phyloP scores from a whole-genome alignment of 2,329 filamentous ascomycete species.

The Cladosporium sp. region DNA sequence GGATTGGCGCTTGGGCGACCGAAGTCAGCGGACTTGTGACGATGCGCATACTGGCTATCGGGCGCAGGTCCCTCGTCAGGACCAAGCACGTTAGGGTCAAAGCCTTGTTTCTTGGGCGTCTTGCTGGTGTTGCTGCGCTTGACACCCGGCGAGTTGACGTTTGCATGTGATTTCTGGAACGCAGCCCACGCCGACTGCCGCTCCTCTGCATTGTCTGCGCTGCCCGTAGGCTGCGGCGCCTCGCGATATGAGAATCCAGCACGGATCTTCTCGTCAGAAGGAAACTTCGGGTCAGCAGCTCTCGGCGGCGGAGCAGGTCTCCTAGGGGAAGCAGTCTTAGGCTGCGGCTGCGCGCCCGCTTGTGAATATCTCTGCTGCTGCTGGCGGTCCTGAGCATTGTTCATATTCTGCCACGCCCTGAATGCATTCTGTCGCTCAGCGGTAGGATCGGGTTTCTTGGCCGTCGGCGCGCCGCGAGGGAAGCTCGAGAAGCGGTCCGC shows the following conservation, averaged over 20 bases:
- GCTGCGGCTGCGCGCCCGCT: not conserved
- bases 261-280: slow-evolving; percentile 32
- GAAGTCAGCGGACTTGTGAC: slow-evolving; percentile 26
- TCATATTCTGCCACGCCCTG: slow-evolving; percentile 46
- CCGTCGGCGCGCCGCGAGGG: slow-evolving; percentile 19
- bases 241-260: slow-evolving; percentile 30
- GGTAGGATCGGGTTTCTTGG: slow-evolving; percentile 32
- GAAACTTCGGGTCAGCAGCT: slow-evolving; percentile 26
- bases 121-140: slow-evolving; percentile 32
- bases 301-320: slow-evolving; percentile 26
- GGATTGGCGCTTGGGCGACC: slow-evolving; percentile 19
- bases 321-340: slow-evolving; percentile 13
- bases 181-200: slow-evolving; percentile 33
- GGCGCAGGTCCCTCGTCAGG: slow-evolving; percentile 53
- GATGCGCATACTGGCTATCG: slow-evolving; percentile 21
- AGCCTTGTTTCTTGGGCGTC: slow-evolving; percentile 49
- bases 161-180: slow-evolving; percentile 22
- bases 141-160: slow-evolving; percentile 24
- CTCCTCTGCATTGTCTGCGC: slow-evolving; percentile 17
- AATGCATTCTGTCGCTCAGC: slow-evolving; percentile 39
- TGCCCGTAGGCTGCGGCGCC: slow-evolving; percentile 13
- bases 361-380: slow-evolving; percentile 13
- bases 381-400: slow-evolving; percentile 30
- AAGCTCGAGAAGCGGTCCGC: slow-evolving; percentile 43
- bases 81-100: slow-evolving; percentile 53